Evolutionary conservation across 176 grass and related monocot genomes (phyloP).

Genomic region (Paspalum vaginatum): DNA sequence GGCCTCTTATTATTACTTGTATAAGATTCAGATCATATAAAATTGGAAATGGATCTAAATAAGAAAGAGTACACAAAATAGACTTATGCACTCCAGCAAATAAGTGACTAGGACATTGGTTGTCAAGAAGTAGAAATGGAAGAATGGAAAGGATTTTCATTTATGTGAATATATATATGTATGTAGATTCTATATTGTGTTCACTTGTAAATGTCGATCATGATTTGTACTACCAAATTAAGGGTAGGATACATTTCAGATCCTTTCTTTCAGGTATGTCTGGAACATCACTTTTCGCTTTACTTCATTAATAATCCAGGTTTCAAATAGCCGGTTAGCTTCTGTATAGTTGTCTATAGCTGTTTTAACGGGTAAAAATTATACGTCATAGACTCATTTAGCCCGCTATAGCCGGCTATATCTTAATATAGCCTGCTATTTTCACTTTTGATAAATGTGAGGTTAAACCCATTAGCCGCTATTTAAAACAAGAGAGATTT

Average conservation of each 20-base stretch:
- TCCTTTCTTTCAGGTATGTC: not conserved
- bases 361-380: too few relatives aligned
- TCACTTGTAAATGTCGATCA: not conserved
- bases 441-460: too few relatives aligned
- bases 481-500: too few relatives aligned
- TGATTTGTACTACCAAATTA: not conserved
- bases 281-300: not conserved
- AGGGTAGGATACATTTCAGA: not conserved
- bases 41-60: not conserved
- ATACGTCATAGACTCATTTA: too few relatives aligned
- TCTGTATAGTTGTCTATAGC: too few relatives aligned
- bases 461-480: too few relatives aligned
- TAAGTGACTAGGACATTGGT: not conserved
- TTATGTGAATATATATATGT: not conserved
- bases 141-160: not conserved
- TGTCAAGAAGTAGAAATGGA: not conserved
- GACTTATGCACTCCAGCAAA: not conserved
- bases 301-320: not conserved
- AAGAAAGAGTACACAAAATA: not conserved
- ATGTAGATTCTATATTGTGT: not conserved
- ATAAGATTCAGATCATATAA: not conserved
- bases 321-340: too few relatives aligned
- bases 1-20: too few relatives aligned
- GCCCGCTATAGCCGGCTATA: too few relatives aligned
- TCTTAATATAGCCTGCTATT: too few relatives aligned